Percentiles rank a stretch among this genome's conserved stretches.
phyloP scores from a whole-genome alignment of 306 rosid genomes.

The Vigna trinervia region DNA sequence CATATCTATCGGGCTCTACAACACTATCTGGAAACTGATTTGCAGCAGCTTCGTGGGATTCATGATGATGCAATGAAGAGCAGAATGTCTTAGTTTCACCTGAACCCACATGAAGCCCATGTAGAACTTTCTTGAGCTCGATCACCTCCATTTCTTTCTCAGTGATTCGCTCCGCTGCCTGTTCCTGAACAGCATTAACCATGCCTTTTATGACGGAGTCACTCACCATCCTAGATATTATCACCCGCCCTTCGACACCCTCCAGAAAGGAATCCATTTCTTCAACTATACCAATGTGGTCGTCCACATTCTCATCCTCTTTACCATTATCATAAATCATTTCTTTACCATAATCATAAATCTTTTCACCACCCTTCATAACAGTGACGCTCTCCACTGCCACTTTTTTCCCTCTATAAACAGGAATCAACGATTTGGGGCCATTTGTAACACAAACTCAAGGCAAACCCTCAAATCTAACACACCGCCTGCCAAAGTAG shows the following conservation, averaged over 20 bases:
- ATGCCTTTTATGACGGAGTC: conserved; percentile 83
- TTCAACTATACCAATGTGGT: conserved; percentile 56
- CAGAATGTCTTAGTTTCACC: conserved; percentile 44
- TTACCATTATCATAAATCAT: conserved; percentile 41
- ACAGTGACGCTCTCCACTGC: conserved; percentile 45
- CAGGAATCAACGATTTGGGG: conserved; percentile 37
- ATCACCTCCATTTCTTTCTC: conserved; percentile 76
- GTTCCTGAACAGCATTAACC: conserved; percentile 73
- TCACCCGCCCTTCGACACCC: conserved; percentile 67
- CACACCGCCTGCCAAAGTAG: conserved; percentile 38
- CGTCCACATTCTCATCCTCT: conserved; percentile 55
- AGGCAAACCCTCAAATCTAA: conserved; percentile 32
- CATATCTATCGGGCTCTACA: conserved; percentile 46
- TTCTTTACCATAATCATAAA: conserved; percentile 47
- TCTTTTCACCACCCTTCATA: conserved; percentile 48
- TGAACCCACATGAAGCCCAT: conserved; percentile 39
- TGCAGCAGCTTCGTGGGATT: conserved; percentile 33
- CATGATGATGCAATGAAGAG: conserved; percentile 33
- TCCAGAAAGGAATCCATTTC: conserved; percentile 67
- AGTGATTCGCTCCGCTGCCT: conserved; percentile 73
- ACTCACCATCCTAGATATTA: conserved; percentile 87
- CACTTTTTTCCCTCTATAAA: conserved; percentile 14
- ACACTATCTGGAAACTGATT: conserved; percentile 37
- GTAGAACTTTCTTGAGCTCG: conserved; percentile 60
- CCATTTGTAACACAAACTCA: conserved; percentile 41